phyloP scores from a whole-genome alignment of 805 yeast species.

The Saturnispora kantuleensis region DNA sequence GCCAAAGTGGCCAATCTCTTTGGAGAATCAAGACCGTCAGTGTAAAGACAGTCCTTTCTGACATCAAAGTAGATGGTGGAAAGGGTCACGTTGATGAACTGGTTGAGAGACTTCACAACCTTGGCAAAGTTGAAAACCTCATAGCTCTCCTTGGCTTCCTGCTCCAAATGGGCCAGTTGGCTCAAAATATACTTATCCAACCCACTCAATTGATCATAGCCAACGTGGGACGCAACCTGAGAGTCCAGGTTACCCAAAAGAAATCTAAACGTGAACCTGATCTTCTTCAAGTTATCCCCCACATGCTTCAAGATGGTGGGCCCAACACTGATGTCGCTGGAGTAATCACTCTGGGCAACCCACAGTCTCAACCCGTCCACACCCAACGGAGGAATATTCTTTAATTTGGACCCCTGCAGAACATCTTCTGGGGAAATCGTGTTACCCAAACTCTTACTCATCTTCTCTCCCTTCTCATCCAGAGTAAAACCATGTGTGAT shows the following conservation, averaged over 20 bases:
- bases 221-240: slow-evolving; percentile 23
- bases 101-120: slow-evolving; percentile 56
- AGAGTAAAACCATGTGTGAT: slow-evolving; percentile 91
- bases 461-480: slow-evolving; percentile 77
- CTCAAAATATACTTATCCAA: slow-evolving; percentile 59
- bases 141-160: slow-evolving; percentile 35
- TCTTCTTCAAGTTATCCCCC: slow-evolving; percentile 69
- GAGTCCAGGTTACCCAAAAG: slow-evolving; percentile 63
- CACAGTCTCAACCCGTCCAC: slow-evolving; percentile 85
- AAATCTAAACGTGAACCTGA: slow-evolving; percentile 72
- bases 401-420: slow-evolving; percentile 47
- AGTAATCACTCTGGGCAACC: slow-evolving; percentile 83
- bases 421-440: slow-evolving; percentile 60
- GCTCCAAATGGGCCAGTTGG: slow-evolving; percentile 40
- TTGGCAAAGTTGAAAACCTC: slow-evolving; percentile 54
- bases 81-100: slow-evolving; percentile 63
- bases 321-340: slow-evolving; percentile 70
- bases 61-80: slow-evolving; percentile 83
- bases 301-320: slow-evolving; percentile 64
- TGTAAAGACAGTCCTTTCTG: slow-evolving; percentile 76
- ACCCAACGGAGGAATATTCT: slow-evolving; percentile 57
- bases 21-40: slow-evolving; percentile 40
- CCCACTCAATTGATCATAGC: slow-evolving; percentile 29
- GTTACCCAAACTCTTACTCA: slow-evolving; percentile 92
- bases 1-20: slow-evolving; percentile 54